Conservation (phyloP, 768 basidiomycete species). For the Neoboletus brunneissimus region DNA sequence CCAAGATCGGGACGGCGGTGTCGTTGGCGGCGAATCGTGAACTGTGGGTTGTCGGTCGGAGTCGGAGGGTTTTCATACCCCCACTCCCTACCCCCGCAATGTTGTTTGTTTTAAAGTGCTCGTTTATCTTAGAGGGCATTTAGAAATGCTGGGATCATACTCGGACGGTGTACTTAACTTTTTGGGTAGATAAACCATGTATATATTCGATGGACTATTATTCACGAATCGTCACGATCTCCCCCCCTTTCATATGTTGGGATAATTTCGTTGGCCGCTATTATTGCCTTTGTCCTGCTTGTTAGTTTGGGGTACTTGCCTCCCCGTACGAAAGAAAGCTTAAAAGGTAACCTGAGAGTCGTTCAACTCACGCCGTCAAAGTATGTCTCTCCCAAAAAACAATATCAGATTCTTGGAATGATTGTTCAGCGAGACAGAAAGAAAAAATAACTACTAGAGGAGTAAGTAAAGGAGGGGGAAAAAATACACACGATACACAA, state of each 20-base stretch:
- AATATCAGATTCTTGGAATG: not conserved
- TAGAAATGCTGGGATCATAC: not conserved
- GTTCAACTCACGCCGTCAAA: not conserved
- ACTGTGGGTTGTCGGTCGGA: not conserved
- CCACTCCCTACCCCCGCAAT: too few relatives aligned
- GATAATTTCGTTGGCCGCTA: not conserved
- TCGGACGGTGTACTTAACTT: not conserved
- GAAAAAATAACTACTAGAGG: not conserved
- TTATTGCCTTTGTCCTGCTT: not conserved
- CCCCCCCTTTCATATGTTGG: not conserved
- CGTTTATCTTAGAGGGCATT: not conserved
- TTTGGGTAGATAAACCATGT: not conserved
- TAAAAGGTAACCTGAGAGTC: not conserved
- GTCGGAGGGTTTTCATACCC: not conserved
- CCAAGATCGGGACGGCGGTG: too few relatives aligned
- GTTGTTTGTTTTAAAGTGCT: not conserved
- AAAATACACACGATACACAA: constrained; percentile 19
- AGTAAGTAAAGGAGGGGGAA: not conserved
- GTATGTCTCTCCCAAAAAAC: not conserved
- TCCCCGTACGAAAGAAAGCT: too few relatives aligned
- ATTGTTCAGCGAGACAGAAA: constrained; percentile 3
- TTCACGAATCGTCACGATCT: not conserved
- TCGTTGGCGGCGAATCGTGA: not conserved
- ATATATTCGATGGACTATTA: not conserved
- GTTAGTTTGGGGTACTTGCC: not conserved